Percentiles rank a stretch among this genome's conserved stretches.
phyloP scores from a whole-genome alignment of 2,329 filamentous ascomycete genomes.

The Aplosporella prunicola region DNA sequence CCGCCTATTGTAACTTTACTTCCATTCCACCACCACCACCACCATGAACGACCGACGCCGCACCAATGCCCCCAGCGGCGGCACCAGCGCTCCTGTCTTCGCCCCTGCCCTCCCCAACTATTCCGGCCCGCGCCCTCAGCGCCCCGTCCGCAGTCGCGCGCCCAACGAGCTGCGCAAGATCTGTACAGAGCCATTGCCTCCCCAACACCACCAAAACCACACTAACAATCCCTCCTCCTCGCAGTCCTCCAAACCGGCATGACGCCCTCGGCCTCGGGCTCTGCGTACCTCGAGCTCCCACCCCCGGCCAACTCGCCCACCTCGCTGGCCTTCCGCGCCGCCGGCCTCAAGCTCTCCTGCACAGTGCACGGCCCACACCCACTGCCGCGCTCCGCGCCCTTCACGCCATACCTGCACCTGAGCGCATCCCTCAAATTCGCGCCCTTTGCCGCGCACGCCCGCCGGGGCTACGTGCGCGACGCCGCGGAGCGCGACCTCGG shows the following conservation, averaged over 20 bases:
- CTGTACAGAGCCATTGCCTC: constrained; percentile 46
- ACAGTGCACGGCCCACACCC: constrained; percentile 90
- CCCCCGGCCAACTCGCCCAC: constrained; percentile 27
- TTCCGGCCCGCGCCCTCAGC: constrained; percentile 33
- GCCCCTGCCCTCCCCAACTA: constrained; percentile 41
- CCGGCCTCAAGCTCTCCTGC: constrained; percentile 82
- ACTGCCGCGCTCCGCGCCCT: constrained; percentile 78
- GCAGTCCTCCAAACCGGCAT: constrained; percentile 83
- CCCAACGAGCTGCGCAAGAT: constrained; percentile 72
- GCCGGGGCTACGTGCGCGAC: constrained; percentile 80
- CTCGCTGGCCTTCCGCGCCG: constrained; percentile 44
- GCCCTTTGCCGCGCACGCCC: constrained; percentile 76
- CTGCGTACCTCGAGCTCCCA: constrained; percentile 66
- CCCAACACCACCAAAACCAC: constrained; percentile 3
- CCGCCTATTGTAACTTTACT: too few species aligned
- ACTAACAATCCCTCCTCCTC: constrained; percentile 15
- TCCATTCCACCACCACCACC: constrained; percentile 13
- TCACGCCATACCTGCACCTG: constrained; percentile 84
- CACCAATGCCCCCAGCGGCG: constrained; percentile 76
- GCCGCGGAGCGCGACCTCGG: constrained; percentile 79
- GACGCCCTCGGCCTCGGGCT: constrained; percentile 86
- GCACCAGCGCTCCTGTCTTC: constrained; percentile 67
- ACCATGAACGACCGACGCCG: constrained; percentile 75
- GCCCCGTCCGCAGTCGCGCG: constrained; percentile 49
- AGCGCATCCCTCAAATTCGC: constrained; percentile 95